These are phyloP conservation scores for Saprolegnia parasitica DNA, from an alignment of 352 stramenopile genomes.

Conservation along the genomic window DNA sequence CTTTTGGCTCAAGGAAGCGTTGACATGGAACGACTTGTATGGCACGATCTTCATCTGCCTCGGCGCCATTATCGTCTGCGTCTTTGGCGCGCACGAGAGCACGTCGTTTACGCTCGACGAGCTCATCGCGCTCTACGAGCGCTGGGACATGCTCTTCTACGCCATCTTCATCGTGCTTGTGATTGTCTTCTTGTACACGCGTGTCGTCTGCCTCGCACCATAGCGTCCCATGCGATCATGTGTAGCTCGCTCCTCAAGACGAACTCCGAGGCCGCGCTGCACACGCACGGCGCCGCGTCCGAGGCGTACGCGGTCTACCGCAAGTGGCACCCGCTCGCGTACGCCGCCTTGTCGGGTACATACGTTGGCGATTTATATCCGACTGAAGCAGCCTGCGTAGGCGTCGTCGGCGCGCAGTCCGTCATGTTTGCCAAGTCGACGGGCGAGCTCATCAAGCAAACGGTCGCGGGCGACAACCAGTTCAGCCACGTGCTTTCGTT, in stretches of 20 bases:
- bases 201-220: conserved; percentile 30
- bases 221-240: neutral
- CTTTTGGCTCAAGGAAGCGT: conserved; percentile 69
- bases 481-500: conserved; percentile 71
- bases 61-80: conserved; percentile 68
- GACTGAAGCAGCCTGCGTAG: neutral
- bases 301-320: conserved; percentile 49
- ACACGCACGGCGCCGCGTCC: conserved; percentile 41
- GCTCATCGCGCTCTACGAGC: conserved; percentile 63
- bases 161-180: conserved; percentile 33
- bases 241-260: conserved; percentile 16
- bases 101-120: conserved; percentile 71
- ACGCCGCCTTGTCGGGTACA: conserved; percentile 57
- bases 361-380: neutral
- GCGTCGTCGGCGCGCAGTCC: conserved; percentile 68
- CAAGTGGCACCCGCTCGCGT: conserved; percentile 60
- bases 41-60: conserved; percentile 60
- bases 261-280: conserved; percentile 46
- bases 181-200: conserved; percentile 41
- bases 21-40: conserved; percentile 55
- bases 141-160: conserved; percentile 67
- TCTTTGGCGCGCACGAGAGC: conserved; percentile 69
- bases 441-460: conserved; percentile 80
- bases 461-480: conserved; percentile 60
- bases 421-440: conserved; percentile 82